Percentiles rank a stretch among this genome's conserved stretches.
These are phyloP conservation scores for Verticillium albo-atrum DNA, from an alignment of 2,329 filamentous ascomycete species.

Conservation along the genomic window DNA sequence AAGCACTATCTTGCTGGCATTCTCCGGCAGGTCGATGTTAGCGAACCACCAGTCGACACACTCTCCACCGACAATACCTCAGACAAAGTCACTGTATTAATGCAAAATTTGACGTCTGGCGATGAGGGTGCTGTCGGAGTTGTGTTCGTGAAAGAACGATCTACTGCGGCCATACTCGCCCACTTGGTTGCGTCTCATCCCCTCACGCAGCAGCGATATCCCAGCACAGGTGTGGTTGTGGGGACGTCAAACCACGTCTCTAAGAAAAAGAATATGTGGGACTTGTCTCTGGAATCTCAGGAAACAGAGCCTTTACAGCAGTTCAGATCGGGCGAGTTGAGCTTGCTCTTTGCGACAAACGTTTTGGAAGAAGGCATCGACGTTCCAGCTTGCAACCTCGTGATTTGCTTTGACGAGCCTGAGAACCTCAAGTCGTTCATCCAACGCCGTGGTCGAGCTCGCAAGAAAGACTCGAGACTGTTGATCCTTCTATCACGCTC, in stretches of 20 bases:
- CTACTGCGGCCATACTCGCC: constrained; percentile 55
- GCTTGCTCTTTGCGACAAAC: constrained; percentile 57
- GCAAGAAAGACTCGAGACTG: constrained; percentile 46
- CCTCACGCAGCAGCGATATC: constrained; percentile 35
- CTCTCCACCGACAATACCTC: constrained; percentile 35
- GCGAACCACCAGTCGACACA: constrained; percentile 10
- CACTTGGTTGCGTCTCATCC: constrained; percentile 53
- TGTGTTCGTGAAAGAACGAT: constrained; percentile 62
- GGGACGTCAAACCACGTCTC: constrained; percentile 40
- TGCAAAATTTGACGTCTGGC: constrained; percentile 43
- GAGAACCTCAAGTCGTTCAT: constrained; percentile 52
- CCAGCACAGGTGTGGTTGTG: constrained; percentile 47
- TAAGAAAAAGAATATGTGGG: constrained; percentile 35
- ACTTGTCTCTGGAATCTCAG: constrained; percentile 21
- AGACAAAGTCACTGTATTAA: constrained; percentile 51
- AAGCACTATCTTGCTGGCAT: constrained; percentile 49
- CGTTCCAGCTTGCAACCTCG: constrained; percentile 58
- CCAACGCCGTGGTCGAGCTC: constrained; percentile 50
- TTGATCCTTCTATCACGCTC: constrained; percentile 35
- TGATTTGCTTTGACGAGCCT: constrained; percentile 52
- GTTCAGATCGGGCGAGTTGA: constrained; percentile 51
- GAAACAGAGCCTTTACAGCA: constrained; percentile 31
- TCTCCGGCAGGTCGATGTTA: constrained; percentile 31
- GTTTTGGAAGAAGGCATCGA: constrained; percentile 67
- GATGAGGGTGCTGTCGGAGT: constrained; percentile 50